A percentile compares a stretch with the other conserved stretches of the same genome.
phyloP scores from a whole-genome alignment of 208 protist genomes.

The Trypanosomatidae sp. region DNA sequence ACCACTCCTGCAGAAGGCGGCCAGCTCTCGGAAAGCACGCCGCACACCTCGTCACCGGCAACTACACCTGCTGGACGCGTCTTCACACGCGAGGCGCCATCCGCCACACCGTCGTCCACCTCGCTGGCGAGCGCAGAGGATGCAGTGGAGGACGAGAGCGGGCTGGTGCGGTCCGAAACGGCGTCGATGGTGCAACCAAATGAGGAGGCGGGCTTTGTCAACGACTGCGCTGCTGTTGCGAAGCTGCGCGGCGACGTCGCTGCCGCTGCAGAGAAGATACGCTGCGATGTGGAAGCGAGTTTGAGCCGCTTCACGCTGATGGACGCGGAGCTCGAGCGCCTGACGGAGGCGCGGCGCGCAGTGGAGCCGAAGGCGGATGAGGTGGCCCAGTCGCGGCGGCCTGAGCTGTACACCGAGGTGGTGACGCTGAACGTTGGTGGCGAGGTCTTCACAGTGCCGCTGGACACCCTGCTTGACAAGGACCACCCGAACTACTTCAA shows the following conservation, averaged over 20 bases:
- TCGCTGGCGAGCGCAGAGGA: neutral
- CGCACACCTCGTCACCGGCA: conserved; percentile 10
- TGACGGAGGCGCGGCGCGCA: conserved; percentile 13
- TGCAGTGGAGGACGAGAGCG: neutral
- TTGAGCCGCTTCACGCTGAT: conserved; percentile 18
- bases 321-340: conserved; percentile 19
- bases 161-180: conserved; percentile 13
- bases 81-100: conserved; percentile 7
- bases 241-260: conserved; percentile 16
- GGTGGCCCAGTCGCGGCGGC: conserved; percentile 9
- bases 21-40: neutral
- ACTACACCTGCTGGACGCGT: conserved; percentile 15
- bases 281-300: conserved; percentile 15
- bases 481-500: conserved; percentile 38
- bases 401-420: conserved; percentile 20
- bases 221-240: conserved; percentile 14
- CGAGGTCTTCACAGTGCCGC: conserved; percentile 71
- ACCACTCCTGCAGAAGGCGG: neutral
- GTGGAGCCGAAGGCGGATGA: conserved; percentile 25
- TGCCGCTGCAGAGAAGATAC: conserved; percentile 13
- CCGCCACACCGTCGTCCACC: conserved; percentile 7
- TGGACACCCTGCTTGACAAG: conserved; percentile 48
- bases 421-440: conserved; percentile 82
- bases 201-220: conserved; percentile 4
- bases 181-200: neutral